These are phyloP conservation scores for Beauveria scarabaeidicola DNA, from an alignment of 2,329 filamentous ascomycete species.

Conservation along the genomic window DNA sequence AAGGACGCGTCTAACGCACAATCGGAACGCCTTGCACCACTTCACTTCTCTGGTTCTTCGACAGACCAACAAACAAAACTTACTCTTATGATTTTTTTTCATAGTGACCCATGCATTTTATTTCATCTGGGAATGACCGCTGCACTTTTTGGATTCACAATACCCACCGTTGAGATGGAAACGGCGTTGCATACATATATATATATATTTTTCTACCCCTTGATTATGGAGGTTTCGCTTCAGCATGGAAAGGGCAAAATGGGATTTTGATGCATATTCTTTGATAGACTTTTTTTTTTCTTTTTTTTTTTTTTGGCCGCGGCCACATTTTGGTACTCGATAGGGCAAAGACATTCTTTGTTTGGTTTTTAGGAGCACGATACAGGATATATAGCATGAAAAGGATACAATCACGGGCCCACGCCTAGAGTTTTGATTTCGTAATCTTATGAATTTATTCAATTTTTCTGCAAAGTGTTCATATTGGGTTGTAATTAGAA, in stretches of 20 bases:
- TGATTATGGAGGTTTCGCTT: conserved; percentile 1
- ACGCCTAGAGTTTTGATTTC: conserved; percentile 4
- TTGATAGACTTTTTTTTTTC: not conserved
- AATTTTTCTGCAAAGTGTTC: not conserved
- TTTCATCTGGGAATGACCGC: not conserved
- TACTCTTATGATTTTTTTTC: not conserved
- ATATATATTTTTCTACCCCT: conserved; percentile 6
- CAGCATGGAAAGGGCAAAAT: not conserved
- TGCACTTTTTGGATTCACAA: conserved; percentile 4
- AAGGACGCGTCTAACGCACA: conserved; percentile 22
- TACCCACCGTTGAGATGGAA: conserved; percentile 6
- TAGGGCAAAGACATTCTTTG: not conserved
- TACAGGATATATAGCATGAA: conserved; percentile 9
- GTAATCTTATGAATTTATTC: not conserved
- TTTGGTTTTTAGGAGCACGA: conserved; percentile 2
- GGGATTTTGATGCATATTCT: not conserved
- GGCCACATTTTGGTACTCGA: not conserved
- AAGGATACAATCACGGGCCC: conserved; percentile 9
- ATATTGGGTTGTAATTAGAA: not conserved
- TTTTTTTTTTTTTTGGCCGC: not conserved
- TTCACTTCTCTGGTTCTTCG: conserved; percentile 4
- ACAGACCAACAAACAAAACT: not conserved
- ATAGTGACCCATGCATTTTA: not conserved
- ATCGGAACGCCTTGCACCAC: conserved; percentile 10
- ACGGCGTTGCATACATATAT: conserved; percentile 4